Evolutionary conservation across 2,329 filamentous ascomycete genomes (phyloP), one percentile per base, ranked within the genome.

Genomic region (Macrophomina pseudophaseolina): DNA sequence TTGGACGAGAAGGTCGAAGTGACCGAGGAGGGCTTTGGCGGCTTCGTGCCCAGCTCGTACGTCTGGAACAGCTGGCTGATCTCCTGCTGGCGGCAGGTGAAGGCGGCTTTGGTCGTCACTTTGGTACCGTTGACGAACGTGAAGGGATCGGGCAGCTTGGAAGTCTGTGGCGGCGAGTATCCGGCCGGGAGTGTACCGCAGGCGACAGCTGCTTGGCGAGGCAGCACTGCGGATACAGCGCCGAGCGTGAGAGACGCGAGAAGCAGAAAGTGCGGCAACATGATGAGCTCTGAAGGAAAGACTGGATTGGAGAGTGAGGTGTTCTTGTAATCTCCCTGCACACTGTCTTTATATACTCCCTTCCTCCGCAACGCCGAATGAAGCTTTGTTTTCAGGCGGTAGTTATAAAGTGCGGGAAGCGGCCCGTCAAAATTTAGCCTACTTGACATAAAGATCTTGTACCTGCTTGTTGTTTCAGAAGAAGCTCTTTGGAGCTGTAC

Each of bases 81-180:
- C 66, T 80, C 77, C 64, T 74, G 70, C 66, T 78, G 76, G 68
- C 75, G 77, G 68, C 77, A 80, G 23, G 69, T 70, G 64, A 75
- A 79, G 42, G 79, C 73, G 0, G 71, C 72, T 65, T 75, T 74
- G 40, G 76, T 77, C 16, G 74, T 73, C 49, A 80, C 76, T 32
- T 70, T 70, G 23, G 69, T 74, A 44, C 77, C 78, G 52, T 76
- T 72, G 67, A 75, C 75, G 68, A 79, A 78, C 42, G 72, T 75
- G 72, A 80, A 80, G 5, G 78, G 78, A 33, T 79, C 74, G 23
- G 78, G 77, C 32, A 79, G 69, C 67, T 78, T 78, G 12, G 74
- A 56, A 64, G 74, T 76, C 8, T 68, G 59, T 5, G 73, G 72
- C 14, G 70, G 72, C 0, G 76, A 74, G 44, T 76, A 76, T 1